Conservation (phyloP, 2,329 filamentous ascomycete genomes). For the Paraconiothyrium sp. region DNA sequence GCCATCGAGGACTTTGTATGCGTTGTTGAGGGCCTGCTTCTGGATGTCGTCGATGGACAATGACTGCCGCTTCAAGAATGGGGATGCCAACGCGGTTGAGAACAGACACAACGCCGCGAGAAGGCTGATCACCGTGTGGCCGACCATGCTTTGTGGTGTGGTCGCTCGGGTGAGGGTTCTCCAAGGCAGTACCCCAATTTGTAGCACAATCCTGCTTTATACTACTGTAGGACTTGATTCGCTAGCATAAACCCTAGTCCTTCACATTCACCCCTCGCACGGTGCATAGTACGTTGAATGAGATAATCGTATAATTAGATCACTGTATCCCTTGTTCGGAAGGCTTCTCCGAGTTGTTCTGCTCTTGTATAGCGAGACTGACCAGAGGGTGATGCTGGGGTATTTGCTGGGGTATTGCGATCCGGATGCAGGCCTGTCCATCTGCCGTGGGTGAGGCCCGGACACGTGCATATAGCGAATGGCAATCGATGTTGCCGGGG, state of each 20-base stretch:
- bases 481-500: background rate
- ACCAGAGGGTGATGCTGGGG: background rate
- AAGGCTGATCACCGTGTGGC: constrained; percentile 29
- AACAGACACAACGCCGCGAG: constrained; percentile 35
- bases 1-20: constrained; percentile 40
- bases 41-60: constrained; percentile 36
- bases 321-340: background rate
- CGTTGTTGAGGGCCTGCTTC: constrained; percentile 38
- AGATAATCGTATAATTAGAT: constrained; percentile 2
- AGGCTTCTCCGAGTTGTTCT: background rate
- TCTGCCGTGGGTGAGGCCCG: constrained; percentile 7
- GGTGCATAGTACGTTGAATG: constrained; percentile 1
- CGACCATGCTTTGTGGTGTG: constrained; percentile 29
- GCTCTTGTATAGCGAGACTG: background rate
- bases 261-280: background rate
- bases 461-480: background rate
- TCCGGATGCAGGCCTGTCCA: background rate
- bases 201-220: background rate
- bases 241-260: background rate
- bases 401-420: background rate
- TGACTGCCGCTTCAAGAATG: constrained; percentile 32
- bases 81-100: constrained; percentile 30
- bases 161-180: background rate
- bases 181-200: background rate
- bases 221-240: background rate